Evolutionary conservation across 768 basidiomycete species (phyloP).

Genomic region (Asterophora lycoperdoides): DNA sequence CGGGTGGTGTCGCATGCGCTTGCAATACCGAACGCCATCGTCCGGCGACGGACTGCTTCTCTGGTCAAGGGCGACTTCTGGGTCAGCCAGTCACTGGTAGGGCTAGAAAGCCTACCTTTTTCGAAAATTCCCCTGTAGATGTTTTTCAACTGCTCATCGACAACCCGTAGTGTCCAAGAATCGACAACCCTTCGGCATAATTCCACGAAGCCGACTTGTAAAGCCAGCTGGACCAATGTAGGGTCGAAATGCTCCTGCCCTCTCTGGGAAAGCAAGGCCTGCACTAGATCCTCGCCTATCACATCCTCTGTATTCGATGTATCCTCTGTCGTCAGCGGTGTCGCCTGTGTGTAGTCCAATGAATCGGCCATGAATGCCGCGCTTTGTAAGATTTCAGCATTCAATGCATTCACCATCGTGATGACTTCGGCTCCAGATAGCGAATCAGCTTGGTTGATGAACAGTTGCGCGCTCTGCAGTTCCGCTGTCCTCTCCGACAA

Average conservation of each 20-base stretch:
- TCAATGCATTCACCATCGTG: slow-evolving; percentile 34
- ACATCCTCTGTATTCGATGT: background rate
- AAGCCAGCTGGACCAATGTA: slow-evolving; percentile 16
- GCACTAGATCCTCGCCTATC: slow-evolving; percentile 11
- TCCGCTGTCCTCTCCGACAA: slow-evolving; percentile 12
- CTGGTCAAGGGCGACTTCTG: background rate
- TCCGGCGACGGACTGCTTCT: slow-evolving; percentile 17
- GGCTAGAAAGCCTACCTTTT: no score
- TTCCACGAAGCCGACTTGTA: slow-evolving; percentile 7
- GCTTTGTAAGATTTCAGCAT: slow-evolving; percentile 45
- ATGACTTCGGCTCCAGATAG: slow-evolving; percentile 20
- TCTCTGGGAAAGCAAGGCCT: slow-evolving; percentile 2
- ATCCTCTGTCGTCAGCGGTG: background rate
- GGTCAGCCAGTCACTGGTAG: no score
- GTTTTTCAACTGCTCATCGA: no score
- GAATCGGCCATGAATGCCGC: slow-evolving; percentile 41
- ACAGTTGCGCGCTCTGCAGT: slow-evolving; percentile 15
- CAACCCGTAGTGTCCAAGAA: no score
- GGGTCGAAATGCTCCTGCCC: slow-evolving; percentile 7
- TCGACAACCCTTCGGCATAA: no score
- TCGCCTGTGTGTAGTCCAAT: slow-evolving; percentile 7
- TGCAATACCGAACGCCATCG: slow-evolving; percentile 11
- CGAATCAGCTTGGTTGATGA: slow-evolving; percentile 14
- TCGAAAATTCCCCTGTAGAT: no score
- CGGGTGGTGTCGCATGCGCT: background rate